A percentile compares a stretch with the other conserved stretches of the same genome.
Conservation (phyloP, 2,329 filamentous ascomycete genomes). For the Pseudopyrenochaeta lycopersici region DNA sequence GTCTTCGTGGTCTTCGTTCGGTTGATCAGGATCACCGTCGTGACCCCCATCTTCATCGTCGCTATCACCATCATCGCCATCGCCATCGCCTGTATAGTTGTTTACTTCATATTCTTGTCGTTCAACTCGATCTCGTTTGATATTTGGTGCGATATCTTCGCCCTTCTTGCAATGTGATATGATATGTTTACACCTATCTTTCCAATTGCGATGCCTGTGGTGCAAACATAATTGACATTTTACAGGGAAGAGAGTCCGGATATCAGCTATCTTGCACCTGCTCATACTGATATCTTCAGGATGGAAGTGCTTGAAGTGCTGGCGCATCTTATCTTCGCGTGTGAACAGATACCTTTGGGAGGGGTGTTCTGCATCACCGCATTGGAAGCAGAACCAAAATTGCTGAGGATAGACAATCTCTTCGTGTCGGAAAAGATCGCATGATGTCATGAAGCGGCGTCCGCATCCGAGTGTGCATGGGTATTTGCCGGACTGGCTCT, state of each 20-base stretch:
- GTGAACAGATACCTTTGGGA: background rate
- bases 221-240: constrained; percentile 11
- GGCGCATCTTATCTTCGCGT: constrained; percentile 11
- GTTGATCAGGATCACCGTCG: background rate
- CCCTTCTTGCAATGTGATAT: background rate
- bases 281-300: background rate
- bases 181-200: constrained; percentile 9
- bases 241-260: constrained; percentile 1
- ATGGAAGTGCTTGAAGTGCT: constrained; percentile 8
- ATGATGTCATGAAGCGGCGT: constrained; percentile 9
- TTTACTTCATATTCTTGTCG: too few relatives aligned
- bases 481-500: constrained; percentile 4
- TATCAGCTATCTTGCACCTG: constrained; percentile 5
- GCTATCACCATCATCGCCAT: background rate
- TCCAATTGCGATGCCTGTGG: constrained; percentile 10
- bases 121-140: background rate
- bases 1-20: background rate
- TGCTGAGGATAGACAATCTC: constrained; percentile 8
- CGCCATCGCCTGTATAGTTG: background rate
- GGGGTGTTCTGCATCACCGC: constrained; percentile 8
- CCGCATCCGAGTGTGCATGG: constrained; percentile 9
- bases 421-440: constrained; percentile 14
- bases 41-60: background rate
- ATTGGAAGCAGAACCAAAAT: constrained; percentile 15
- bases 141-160: background rate